A percentile compares a stretch with the other conserved stretches of the same genome.
These are phyloP conservation scores for Rhynchospora breviuscula DNA, from an alignment of 176 grass and related monocot species.

Conservation along the genomic window DNA sequence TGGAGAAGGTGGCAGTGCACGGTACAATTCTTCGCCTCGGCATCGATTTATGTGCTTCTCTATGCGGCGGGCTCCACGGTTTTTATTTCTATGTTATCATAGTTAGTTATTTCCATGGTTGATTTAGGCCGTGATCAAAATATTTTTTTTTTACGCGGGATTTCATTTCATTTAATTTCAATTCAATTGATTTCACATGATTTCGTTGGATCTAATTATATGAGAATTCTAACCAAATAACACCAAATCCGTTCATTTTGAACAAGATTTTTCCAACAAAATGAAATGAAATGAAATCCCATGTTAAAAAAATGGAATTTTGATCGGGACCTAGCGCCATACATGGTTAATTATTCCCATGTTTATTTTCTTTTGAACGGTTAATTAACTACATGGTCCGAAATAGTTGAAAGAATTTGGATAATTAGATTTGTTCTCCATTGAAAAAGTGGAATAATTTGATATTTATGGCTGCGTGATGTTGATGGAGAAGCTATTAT, in stretches of 20 bases:
- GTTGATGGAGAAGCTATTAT: not conserved
- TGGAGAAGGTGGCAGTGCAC: constrained; percentile 11
- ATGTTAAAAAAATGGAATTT: too few relatives aligned
- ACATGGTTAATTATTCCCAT: not conserved
- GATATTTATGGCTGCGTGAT: not conserved
- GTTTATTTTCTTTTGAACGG: not conserved
- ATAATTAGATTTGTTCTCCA: not conserved
- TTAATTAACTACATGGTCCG: not conserved
- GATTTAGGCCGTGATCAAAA: not conserved
- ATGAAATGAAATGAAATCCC: too few relatives aligned
- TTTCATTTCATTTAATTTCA: too few relatives aligned
- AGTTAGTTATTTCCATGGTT: not conserved
- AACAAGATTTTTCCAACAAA: too few relatives aligned
- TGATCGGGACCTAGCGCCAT: not conserved
- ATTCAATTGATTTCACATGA: too few relatives aligned
- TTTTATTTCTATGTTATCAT: constrained; percentile 4
- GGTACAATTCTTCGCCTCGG: not conserved
- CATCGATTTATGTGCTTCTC: constrained; percentile 11
- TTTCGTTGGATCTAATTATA: too few relatives aligned
- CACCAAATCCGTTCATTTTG: too few relatives aligned
- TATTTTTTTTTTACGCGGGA: too few relatives aligned
- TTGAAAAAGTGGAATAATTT: not conserved
- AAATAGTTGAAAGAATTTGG: not conserved
- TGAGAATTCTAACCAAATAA: too few relatives aligned
- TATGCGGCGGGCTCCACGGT: not conserved